Evolutionary conservation across 306 rosid species (phyloP).

Genomic region (Morella rubra): DNA sequence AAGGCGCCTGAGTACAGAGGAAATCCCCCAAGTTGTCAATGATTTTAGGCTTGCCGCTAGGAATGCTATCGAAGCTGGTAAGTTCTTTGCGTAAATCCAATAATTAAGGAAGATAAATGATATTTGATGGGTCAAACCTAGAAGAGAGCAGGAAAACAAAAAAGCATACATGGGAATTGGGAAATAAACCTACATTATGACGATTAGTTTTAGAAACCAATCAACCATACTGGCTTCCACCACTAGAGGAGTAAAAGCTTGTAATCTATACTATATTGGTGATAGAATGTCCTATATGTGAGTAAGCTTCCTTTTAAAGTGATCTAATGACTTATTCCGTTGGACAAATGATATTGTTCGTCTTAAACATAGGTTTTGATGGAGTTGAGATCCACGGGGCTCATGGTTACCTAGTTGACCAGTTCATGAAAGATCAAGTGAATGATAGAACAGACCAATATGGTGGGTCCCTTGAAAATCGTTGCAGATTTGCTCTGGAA

Average conservation of each 20-base stretch:
- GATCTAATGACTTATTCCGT: no score
- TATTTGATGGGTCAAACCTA: background rate
- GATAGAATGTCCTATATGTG: no score
- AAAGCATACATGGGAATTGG: no score
- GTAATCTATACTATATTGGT: no score
- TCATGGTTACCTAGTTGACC: constrained; percentile 63
- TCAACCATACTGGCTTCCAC: no score
- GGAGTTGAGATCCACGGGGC: constrained; percentile 80
- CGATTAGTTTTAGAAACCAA: no score
- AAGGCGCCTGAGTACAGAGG: constrained; percentile 47
- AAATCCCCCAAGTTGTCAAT: constrained; percentile 47
- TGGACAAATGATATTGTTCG: background rate
- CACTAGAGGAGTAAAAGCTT: background rate
- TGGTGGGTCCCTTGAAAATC: constrained; percentile 72
- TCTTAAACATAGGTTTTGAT: constrained; percentile 55
- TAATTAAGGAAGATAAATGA: background rate
- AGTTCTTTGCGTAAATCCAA: background rate
- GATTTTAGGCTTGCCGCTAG: constrained; percentile 52
- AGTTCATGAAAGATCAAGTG: constrained; percentile 60
- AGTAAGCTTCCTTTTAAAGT: background rate
- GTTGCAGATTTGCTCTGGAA: constrained; percentile 54
- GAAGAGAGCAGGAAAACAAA: no score
- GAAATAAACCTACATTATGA: no score
- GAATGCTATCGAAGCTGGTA: constrained; percentile 69
- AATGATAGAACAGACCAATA: constrained; percentile 65